Conservation (phyloP, 2,329 filamentous ascomycete genomes). For the Claviceps sp. region DNA sequence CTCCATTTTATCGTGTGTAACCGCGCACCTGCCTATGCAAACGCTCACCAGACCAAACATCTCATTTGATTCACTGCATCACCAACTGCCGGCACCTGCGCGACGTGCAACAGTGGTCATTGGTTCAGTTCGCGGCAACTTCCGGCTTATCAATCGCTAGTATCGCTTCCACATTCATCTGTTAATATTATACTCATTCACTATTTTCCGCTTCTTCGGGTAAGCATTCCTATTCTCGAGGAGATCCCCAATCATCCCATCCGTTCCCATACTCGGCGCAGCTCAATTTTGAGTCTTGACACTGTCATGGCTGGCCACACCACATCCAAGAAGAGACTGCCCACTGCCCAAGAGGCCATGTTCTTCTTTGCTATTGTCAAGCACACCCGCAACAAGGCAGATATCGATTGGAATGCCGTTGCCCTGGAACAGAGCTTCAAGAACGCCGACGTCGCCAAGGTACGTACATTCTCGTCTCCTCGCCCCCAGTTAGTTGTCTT, state of each 20-base stretch:
- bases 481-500: too few relatives aligned
- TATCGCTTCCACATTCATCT: background rate
- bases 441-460: conserved; percentile 31
- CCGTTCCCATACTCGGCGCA: background rate
- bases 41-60: background rate
- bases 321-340: conserved; percentile 19
- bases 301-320: conserved; percentile 17
- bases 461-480: conserved; percentile 7
- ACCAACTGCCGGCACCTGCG: background rate
- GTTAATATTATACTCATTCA: too few relatives aligned
- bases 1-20: background rate
- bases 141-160: background rate
- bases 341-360: conserved; percentile 26
- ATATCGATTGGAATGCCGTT: conserved; percentile 35
- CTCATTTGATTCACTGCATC: background rate
- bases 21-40: background rate
- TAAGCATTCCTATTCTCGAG: too few relatives aligned
- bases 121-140: background rate
- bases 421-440: conserved; percentile 30
- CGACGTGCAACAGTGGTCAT: background rate
- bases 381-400: conserved; percentile 27
- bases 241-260: too few relatives aligned
- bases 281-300: background rate
- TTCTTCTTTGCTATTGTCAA: conserved; percentile 33
- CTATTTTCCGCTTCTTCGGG: too few relatives aligned